Percentiles rank a stretch among this genome's conserved stretches.
Evolutionary conservation across 176 grass and related monocot species (phyloP).

Genomic region (Lolium perenne): DNA sequence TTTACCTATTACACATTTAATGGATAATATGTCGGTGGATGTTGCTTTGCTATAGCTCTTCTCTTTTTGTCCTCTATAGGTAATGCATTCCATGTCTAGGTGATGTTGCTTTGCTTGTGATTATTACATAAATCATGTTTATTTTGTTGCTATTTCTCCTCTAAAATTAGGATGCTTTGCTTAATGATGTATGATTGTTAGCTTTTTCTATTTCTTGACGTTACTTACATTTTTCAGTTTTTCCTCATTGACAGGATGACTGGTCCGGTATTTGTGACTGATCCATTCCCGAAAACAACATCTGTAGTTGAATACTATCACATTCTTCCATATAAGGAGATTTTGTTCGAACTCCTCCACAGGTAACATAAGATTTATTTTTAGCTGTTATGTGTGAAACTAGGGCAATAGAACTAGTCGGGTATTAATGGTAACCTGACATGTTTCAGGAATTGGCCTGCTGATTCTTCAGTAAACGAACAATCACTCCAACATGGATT

Average conservation of each 20-base stretch:
- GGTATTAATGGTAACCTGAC: constrained; percentile 21
- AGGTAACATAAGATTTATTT: constrained; percentile 46
- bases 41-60: no score
- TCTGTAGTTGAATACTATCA: constrained; percentile 54
- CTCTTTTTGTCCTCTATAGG: no score
- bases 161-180: not conserved
- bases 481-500: not conserved
- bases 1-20: not conserved
- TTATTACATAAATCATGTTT: constrained; percentile 15
- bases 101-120: not conserved
- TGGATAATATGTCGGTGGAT: not conserved
- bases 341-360: constrained; percentile 43
- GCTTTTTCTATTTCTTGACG: not conserved
- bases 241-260: constrained; percentile 46
- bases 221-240: not conserved
- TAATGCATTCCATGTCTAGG: not conserved
- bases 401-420: not conserved
- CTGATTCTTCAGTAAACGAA: constrained; percentile 26
- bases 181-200: constrained; percentile 4
- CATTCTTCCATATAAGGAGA: constrained; percentile 61
- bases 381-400: not conserved
- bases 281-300: constrained; percentile 29
- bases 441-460: constrained; percentile 43
- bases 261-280: constrained; percentile 53
- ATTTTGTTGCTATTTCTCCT: not conserved